Evolutionary conservation across 371 early-diverging fungal species (phyloP), one percentile per base, ranked within the genome.

Genomic region (Syncephalastrum monosporum): DNA sequence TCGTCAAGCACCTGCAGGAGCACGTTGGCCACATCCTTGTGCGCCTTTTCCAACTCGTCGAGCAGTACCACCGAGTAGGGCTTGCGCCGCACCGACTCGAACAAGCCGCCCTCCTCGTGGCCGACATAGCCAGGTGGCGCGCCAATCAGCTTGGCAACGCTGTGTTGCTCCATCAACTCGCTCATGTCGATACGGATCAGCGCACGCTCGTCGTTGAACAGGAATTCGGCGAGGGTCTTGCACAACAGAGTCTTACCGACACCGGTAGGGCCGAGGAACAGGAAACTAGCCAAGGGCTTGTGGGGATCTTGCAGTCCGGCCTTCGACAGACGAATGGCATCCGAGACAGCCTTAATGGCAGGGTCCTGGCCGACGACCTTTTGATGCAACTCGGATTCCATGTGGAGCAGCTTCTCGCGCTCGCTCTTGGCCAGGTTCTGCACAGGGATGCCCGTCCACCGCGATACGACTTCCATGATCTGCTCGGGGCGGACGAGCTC

Each of bases 1-100:
- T 97, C 95, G 65, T 97, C 97, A 3, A 97, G 82, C 0, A 98
- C 85, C 65, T 92, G 93, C 41, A 92, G 74, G 23, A 92, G 75
- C 21, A 92, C 60, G 64, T 91, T 90, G 54, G 86, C 75, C 8
- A 92, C 91, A 56, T 87, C 90, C 53, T 82, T 80, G 58, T 95
- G 93, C 19, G 96, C 95, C 69, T 95, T 91, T 64, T 97, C 96
- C 52, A 97, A 79, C 74, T 97, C 97, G 70, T 97, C 97, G 29
- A 97, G 72, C 19, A 96, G 67, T 13, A 96, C 83, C 21, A 97
- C 91, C 13, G 90, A 80, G 61, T 96, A 95, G 12, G 95, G 95
- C 67, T 89, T 91, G 55, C 91, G 86, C 61, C 92, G 86, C 23
- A 96, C 87, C 3, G 92, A 88, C 64, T 97, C 96, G 46, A 96